Evolutionary conservation across 1,139 yeast species (phyloP).

Genomic region (Meyerozyma sp.): DNA sequence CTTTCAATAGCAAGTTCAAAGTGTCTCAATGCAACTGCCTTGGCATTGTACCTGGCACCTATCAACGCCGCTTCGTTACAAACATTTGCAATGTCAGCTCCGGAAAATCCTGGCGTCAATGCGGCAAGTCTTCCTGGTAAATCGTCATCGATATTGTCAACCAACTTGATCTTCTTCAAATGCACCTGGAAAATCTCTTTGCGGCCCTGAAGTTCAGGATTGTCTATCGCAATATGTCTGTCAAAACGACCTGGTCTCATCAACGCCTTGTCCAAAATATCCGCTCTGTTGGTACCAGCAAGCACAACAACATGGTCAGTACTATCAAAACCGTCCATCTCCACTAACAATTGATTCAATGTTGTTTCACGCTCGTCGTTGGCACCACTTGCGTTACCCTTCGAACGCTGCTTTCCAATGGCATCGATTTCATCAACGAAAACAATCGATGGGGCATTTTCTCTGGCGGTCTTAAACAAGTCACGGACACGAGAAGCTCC

Average conservation of each 20-base stretch:
- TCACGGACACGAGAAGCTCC: conserved; percentile 98
- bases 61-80: conserved; percentile 96
- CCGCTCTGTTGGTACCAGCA: conserved; percentile 96
- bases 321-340: conserved; percentile 94
- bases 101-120: conserved; percentile 94
- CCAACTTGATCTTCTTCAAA: conserved; percentile 59
- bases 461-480: conserved; percentile 85
- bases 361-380: conserved; percentile 97
- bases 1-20: conserved; percentile 96
- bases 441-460: conserved; percentile 87
- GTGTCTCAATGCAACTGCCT: conserved; percentile 65
- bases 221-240: conserved; percentile 85
- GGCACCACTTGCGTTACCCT: conserved; percentile 78
- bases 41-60: conserved; percentile 81
- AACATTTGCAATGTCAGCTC: conserved; percentile 97
- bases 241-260: conserved; percentile 97
- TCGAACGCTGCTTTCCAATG: conserved; percentile 89
- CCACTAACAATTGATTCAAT: conserved; percentile 88
- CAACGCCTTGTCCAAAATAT: conserved; percentile 85
- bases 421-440: conserved; percentile 98
- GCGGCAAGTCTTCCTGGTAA: conserved; percentile 89
- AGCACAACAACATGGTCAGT: conserved; percentile 91
- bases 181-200: conserved; percentile 89
- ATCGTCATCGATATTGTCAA: conserved; percentile 33
- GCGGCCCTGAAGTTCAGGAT: conserved; percentile 91